phyloP scores from a whole-genome alignment of 441 rosid genomes.

The Euphorbia neoarborescens region DNA sequence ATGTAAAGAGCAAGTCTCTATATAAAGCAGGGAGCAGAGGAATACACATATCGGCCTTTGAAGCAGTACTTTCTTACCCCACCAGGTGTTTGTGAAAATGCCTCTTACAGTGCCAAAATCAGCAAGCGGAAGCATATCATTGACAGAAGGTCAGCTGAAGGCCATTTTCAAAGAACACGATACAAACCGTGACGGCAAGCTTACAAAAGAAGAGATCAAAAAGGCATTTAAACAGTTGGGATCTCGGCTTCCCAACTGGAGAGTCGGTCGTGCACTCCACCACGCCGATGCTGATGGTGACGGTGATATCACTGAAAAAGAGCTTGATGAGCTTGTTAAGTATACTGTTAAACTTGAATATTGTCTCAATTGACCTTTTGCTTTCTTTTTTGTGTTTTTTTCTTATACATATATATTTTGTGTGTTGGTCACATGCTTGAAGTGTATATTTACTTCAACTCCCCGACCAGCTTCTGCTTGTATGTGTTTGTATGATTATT shows the following conservation, averaged over 20 bases:
- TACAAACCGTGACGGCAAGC: constrained; percentile 15
- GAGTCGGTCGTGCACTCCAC: constrained; percentile 18
- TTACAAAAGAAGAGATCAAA: constrained; percentile 24
- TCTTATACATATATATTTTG: too few relatives aligned
- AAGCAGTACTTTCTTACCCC: too few relatives aligned
- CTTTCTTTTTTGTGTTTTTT: background rate
- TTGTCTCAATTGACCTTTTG: background rate
- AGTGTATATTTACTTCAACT: background rate
- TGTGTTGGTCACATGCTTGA: background rate
- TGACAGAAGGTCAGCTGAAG: constrained; percentile 19
- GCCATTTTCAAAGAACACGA: constrained; percentile 15
- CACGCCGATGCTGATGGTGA: constrained; percentile 20
- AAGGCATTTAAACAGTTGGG: constrained; percentile 22
- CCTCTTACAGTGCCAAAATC: constrained; percentile 18
- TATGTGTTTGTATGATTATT: background rate
- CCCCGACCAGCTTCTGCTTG: background rate
- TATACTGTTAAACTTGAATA: constrained; percentile 18
- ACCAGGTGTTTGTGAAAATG: background rate
- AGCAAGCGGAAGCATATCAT: background rate
- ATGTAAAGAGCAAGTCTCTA: background rate
- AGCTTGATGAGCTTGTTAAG: constrained; percentile 24
- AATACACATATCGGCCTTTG: background rate
- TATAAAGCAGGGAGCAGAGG: background rate
- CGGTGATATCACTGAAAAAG: constrained; percentile 18
- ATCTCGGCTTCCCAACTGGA: constrained; percentile 15